Evolutionary conservation across 768 basidiomycete species (phyloP).

Genomic region (Tylopilus balloui): DNA sequence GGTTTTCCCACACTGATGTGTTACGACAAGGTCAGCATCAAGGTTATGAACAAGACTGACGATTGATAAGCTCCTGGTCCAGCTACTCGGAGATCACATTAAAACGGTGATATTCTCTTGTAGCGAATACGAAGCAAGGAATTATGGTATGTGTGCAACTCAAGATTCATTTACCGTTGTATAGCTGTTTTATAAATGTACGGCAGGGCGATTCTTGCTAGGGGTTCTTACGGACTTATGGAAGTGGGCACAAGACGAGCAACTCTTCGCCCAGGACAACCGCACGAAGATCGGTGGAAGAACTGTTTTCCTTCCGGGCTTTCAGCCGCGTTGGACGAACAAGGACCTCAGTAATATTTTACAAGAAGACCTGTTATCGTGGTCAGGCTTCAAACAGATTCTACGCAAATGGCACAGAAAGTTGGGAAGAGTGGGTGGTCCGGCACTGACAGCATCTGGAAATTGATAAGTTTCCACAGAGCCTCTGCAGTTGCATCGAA

Average conservation of each 20-base stretch:
- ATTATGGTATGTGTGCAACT: slow-evolving; percentile 72
- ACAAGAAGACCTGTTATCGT: slow-evolving; percentile 55
- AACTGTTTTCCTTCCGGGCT: slow-evolving; percentile 60
- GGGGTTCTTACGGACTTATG: slow-evolving; percentile 74
- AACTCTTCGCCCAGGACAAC: slow-evolving; percentile 67
- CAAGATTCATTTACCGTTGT: background rate
- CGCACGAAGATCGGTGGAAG: slow-evolving; percentile 61
- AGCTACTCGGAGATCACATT: slow-evolving; percentile 85
- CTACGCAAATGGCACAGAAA: slow-evolving; percentile 83
- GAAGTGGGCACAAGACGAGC: slow-evolving; percentile 77
- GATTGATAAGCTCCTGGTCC: slow-evolving; percentile 1
- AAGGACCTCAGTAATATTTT: slow-evolving; percentile 39
- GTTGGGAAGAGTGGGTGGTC: slow-evolving; percentile 54
- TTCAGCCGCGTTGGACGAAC: slow-evolving; percentile 50
- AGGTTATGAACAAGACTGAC: background rate
- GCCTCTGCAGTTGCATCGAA: slow-evolving; percentile 74
- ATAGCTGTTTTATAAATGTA: background rate
- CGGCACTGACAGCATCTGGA: background rate
- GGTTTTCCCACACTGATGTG: slow-evolving; percentile 83
- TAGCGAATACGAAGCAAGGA: slow-evolving; percentile 93
- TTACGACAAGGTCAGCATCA: slow-evolving; percentile 66
- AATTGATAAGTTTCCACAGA: slow-evolving; percentile 39
- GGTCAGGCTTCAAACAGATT: slow-evolving; percentile 66
- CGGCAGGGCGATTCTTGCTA: slow-evolving; percentile 77
- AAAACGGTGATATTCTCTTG: slow-evolving; percentile 86